These are phyloP conservation scores for Physocladia obscura DNA, from an alignment of 192 early-diverging fungal genomes.

Conservation along the genomic window DNA sequence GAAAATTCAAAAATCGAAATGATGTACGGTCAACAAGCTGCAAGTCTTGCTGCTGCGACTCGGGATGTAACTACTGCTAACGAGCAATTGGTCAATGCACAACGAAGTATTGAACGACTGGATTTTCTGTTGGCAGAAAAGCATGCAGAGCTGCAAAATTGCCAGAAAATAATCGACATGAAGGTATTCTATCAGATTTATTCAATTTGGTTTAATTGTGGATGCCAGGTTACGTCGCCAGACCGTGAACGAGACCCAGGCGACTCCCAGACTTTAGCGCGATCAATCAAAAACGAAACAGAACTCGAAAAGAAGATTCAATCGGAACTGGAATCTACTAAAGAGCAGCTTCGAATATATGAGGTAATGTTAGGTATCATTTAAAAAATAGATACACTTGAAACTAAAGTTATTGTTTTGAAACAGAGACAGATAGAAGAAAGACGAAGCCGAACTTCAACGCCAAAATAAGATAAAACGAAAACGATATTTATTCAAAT, in stretches of 20 bases:
- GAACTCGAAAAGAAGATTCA: constrained; percentile 31
- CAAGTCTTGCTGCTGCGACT: constrained; percentile 6
- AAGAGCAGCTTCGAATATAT: constrained; percentile 34
- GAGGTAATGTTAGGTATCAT: constrained; percentile 11
- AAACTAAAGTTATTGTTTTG: not conserved
- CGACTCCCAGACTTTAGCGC: too few species aligned
- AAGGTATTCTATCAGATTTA: not conserved
- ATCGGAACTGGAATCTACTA: constrained; percentile 31
- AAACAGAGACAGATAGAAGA: constrained; percentile 23
- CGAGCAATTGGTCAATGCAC: not conserved
- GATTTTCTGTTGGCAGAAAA: not conserved
- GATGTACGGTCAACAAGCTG: constrained; percentile 2
- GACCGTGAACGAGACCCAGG: too few species aligned
- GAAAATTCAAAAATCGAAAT: constrained; percentile 30
- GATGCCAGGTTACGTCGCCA: too few species aligned
- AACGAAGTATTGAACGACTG: not conserved
- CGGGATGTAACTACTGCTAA: not conserved
- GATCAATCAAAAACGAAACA: too few species aligned
- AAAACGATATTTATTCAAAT: too few species aligned
- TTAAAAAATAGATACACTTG: not conserved
- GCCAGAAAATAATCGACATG: not conserved
- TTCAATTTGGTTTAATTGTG: not conserved
- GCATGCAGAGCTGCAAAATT: constrained; percentile 5
- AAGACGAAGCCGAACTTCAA: constrained; percentile 6
- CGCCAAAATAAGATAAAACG: constrained; percentile 26